A percentile compares a stretch with the other conserved stretches of the same genome.
These are phyloP conservation scores for Acanthamoeba sp. DNA, from an alignment of 208 protist genomes.

Conservation along the genomic window DNA sequence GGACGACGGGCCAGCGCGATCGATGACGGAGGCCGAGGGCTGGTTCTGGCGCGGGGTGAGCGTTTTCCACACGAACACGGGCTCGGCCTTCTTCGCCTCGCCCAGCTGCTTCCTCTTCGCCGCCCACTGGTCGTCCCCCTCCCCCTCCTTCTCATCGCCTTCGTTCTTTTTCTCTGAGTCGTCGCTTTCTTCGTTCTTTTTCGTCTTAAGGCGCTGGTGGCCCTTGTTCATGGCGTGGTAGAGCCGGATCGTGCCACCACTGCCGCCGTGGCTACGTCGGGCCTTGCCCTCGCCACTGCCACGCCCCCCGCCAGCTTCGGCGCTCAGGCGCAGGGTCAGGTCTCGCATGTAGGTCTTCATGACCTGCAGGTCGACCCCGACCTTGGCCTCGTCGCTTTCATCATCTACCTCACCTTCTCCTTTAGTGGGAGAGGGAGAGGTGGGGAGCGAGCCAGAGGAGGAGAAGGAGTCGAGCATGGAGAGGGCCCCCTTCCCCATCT, in stretches of 20 bases:
- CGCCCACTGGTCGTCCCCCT: background rate
- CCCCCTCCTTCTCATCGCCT: background rate
- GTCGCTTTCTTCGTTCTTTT: background rate
- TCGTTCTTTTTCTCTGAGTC: background rate
- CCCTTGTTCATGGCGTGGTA: conserved; percentile 1
- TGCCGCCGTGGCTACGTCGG: background rate
- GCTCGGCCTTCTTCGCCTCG: background rate
- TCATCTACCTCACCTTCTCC: background rate
- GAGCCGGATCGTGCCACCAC: conserved; percentile 6
- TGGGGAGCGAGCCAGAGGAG: background rate
- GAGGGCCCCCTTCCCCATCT: background rate
- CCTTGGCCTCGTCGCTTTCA: background rate
- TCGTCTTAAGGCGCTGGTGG: background rate
- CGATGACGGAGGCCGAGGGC: background rate
- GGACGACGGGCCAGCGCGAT: background rate
- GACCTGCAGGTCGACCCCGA: background rate
- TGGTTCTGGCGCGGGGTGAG: background rate
- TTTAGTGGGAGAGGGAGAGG: background rate
- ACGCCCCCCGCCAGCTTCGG: background rate
- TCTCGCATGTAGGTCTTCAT: conserved; percentile 45
- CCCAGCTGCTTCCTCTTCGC: background rate
- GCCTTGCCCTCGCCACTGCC: background rate
- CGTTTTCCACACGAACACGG: conserved; percentile 42
- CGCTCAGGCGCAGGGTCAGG: background rate
- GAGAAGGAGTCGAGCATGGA: conserved; percentile 4